Percentiles rank a stretch among this genome's conserved stretches.
Evolutionary conservation across 2,329 filamentous ascomycete species (phyloP).

Genomic region (Colletotrichum sp.): DNA sequence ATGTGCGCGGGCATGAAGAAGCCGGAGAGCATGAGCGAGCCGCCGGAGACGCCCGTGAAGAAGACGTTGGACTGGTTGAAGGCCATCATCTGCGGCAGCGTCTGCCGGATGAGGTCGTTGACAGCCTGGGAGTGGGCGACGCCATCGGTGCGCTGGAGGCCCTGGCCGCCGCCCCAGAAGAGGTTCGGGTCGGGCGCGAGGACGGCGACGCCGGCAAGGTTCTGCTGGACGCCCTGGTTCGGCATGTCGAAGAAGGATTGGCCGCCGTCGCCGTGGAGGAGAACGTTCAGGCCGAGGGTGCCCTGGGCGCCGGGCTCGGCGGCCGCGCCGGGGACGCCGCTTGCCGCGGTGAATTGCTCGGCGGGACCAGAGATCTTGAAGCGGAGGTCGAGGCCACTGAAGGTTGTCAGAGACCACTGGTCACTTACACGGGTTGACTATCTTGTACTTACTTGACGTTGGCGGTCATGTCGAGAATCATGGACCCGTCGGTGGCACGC

Average conservation of each 20-base stretch:
- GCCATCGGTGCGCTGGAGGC: constrained; percentile 58
- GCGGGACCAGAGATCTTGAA: constrained; percentile 61
- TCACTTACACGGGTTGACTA: neutral
- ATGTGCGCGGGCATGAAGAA: constrained; percentile 64
- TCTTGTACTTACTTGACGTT: constrained; percentile 50
- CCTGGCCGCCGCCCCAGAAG: constrained; percentile 62
- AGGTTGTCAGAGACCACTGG: constrained; percentile 5
- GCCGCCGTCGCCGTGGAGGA: constrained; percentile 64
- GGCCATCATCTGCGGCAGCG: constrained; percentile 56
- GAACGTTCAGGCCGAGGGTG: constrained; percentile 56
- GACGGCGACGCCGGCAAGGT: constrained; percentile 56
- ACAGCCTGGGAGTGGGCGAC: constrained; percentile 60
- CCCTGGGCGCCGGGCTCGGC: constrained; percentile 28
- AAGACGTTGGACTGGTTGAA: constrained; percentile 57
- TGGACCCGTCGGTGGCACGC: constrained; percentile 56
- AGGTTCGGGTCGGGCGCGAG: constrained; percentile 58
- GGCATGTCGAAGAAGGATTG: constrained; percentile 64
- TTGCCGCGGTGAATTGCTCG: constrained; percentile 53
- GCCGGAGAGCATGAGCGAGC: constrained; percentile 55
- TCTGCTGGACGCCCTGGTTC: constrained; percentile 55
- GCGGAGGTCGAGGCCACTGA: constrained; percentile 55
- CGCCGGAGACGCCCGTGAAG: constrained; percentile 63
- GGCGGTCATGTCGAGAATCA: constrained; percentile 58
- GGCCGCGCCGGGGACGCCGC: constrained; percentile 43
- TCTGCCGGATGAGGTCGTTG: constrained; percentile 51